A percentile compares a stretch with the other conserved stretches of the same genome.
These are phyloP conservation scores for Juglanconis juglandina DNA, from an alignment of 2,329 filamentous ascomycete species.

Conservation along the genomic window DNA sequence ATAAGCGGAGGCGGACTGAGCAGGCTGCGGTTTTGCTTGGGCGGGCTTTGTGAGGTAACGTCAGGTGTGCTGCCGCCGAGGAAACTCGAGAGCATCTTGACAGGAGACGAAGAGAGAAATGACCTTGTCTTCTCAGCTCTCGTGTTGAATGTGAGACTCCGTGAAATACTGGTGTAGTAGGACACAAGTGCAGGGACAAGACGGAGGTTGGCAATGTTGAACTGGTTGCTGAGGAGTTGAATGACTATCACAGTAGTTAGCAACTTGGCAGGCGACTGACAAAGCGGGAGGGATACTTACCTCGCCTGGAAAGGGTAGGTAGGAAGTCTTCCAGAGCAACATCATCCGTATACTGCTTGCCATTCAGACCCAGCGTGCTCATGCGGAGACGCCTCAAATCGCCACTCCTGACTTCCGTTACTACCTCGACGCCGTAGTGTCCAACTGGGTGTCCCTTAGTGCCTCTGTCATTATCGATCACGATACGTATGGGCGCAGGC, in stretches of 20 bases:
- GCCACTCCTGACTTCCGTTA: conserved; percentile 57
- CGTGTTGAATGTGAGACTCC: conserved; percentile 58
- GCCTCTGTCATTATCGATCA: conserved; percentile 68
- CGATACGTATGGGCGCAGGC: conserved; percentile 66
- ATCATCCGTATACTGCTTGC: conserved; percentile 70
- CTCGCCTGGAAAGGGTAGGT: conserved; percentile 68
- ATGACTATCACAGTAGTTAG: conserved; percentile 54
- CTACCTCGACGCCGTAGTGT: conserved; percentile 69
- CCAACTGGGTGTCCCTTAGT: conserved; percentile 64
- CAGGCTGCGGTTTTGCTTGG: conserved; percentile 37
- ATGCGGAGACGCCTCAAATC: conserved; percentile 49
- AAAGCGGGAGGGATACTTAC: conserved; percentile 42
- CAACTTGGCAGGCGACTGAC: not conserved
- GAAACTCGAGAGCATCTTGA: conserved; percentile 84
- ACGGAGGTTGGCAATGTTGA: conserved; percentile 61
- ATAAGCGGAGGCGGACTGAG: conserved; percentile 16
- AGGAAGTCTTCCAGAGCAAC: conserved; percentile 70
- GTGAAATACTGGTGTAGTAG: conserved; percentile 74
- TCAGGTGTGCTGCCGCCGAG: conserved; percentile 59
- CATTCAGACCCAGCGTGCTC: conserved; percentile 61
- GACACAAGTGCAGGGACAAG: conserved; percentile 68
- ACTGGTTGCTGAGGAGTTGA: conserved; percentile 68
- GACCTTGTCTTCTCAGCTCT: conserved; percentile 63
- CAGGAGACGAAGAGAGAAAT: conserved; percentile 77
- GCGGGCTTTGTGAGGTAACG: conserved; percentile 33